These are phyloP conservation scores for Trypanosoma brucei DNA, from an alignment of 208 protist genomes.

Conservation along the genomic window DNA sequence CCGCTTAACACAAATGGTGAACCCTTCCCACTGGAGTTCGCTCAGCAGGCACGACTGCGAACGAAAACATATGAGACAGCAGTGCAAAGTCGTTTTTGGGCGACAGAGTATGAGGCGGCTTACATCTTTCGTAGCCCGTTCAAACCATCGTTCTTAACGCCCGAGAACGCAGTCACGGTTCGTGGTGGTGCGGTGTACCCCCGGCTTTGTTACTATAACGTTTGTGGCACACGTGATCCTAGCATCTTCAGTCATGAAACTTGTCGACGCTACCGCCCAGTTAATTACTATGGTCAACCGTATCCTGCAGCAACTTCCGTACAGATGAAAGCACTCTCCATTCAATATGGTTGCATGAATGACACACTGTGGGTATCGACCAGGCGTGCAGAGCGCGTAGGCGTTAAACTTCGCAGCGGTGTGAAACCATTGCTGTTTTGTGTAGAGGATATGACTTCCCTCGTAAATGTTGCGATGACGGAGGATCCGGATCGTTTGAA, in stretches of 20 bases:
- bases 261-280: slow-evolving; percentile 59
- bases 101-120: slow-evolving; percentile 48
- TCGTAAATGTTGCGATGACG: slow-evolving; percentile 50
- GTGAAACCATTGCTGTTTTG: slow-evolving; percentile 23
- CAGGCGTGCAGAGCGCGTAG: slow-evolving; percentile 8
- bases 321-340: slow-evolving; percentile 50
- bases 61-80: neutral
- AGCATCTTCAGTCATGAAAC: slow-evolving; percentile 25
- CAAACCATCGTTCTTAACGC: slow-evolving; percentile 17
- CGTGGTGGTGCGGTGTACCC: slow-evolving; percentile 1
- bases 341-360: slow-evolving; percentile 47
- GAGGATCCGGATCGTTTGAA: slow-evolving; percentile 3
- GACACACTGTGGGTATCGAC: slow-evolving; percentile 49
- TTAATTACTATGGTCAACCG: slow-evolving; percentile 39
- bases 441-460: slow-evolving; percentile 4
- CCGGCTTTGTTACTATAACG: slow-evolving; percentile 43
- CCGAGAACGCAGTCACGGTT: slow-evolving; percentile 20
- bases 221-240: slow-evolving; percentile 29
- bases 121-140: slow-evolving; percentile 50
- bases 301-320: slow-evolving; percentile 43
- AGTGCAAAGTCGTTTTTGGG: slow-evolving; percentile 47
- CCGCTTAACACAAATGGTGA: slow-evolving; percentile 72
- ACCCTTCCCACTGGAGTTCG: slow-evolving; percentile 29
- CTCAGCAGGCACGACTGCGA: slow-evolving; percentile 21
- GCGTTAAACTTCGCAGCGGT: slow-evolving; percentile 1